These are phyloP conservation scores for Xylariaceae sp. DNA, from an alignment of 2,329 filamentous ascomycete genomes.

Conservation along the genomic window DNA sequence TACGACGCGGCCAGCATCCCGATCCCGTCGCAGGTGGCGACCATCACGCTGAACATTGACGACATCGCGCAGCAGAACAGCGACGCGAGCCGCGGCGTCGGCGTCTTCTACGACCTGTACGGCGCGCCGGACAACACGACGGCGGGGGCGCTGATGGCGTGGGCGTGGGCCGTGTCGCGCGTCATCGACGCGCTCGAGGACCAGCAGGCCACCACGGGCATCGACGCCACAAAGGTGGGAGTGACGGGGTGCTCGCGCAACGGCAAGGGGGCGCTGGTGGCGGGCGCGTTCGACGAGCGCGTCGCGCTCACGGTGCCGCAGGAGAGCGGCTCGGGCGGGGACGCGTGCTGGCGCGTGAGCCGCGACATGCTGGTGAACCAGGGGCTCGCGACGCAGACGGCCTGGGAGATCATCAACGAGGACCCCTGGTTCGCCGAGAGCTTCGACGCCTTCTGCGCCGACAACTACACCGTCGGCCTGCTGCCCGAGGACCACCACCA, in stretches of 20 bases:
- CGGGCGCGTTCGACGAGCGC: constrained; percentile 39
- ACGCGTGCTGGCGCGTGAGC: constrained; percentile 39
- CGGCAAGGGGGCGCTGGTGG: constrained; percentile 43
- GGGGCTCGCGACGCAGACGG: constrained; percentile 37
- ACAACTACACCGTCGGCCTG: constrained; percentile 21
- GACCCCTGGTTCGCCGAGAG: constrained; percentile 44
- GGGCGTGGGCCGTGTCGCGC: constrained; percentile 40
- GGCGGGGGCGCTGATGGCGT: constrained; percentile 34
- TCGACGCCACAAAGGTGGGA: constrained; percentile 29
- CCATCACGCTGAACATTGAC: constrained; percentile 41
- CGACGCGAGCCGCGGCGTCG: constrained; percentile 36
- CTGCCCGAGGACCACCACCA: constrained; percentile 44
- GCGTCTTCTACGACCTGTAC: constrained; percentile 43
- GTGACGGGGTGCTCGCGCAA: constrained; percentile 45
- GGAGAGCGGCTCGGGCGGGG: constrained; percentile 41
- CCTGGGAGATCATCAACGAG: constrained; percentile 42
- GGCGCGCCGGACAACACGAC: constrained; percentile 29
- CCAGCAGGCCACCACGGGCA: constrained; percentile 26
- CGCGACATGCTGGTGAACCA: constrained; percentile 29
- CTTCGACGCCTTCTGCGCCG: constrained; percentile 46
- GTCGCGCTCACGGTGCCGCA: constrained; percentile 42
- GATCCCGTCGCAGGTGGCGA: constrained; percentile 36
- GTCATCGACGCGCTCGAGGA: constrained; percentile 40
- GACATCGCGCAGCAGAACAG: too few relatives aligned
- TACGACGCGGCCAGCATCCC: constrained; percentile 37